Conservation (phyloP, 208 protist species). For the Leishmania gerbilli region DNA sequence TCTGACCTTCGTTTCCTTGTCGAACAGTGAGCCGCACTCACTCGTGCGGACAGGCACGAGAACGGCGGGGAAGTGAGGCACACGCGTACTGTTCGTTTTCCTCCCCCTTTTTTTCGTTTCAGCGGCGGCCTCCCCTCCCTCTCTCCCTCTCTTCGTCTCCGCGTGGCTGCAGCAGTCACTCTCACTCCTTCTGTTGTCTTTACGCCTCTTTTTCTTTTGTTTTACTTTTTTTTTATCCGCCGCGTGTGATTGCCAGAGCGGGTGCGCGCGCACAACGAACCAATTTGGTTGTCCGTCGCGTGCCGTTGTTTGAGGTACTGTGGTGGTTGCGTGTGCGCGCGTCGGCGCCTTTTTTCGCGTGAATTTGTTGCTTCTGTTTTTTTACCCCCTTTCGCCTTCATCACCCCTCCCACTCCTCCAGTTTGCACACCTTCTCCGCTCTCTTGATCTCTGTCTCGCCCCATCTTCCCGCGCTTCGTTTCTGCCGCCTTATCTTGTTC, state of each 20-base stretch:
- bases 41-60: not conserved
- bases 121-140: not conserved
- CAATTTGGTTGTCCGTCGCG: not conserved
- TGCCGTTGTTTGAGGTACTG: not conserved
- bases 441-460: not conserved
- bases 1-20: not conserved
- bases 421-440: not conserved
- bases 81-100: no score
- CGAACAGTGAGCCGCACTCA: not conserved
- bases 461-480: not conserved
- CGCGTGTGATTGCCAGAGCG: not conserved
- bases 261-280: not conserved
- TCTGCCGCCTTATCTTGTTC: not conserved
- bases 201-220: not conserved
- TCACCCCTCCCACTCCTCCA: not conserved
- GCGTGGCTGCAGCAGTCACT: not conserved
- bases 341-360: not conserved
- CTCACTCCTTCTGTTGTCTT: not conserved
- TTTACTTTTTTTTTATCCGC: not conserved
- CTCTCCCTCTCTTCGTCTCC: not conserved
- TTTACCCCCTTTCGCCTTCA: not conserved
- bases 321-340: not conserved
- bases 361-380: not conserved
- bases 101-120: not conserved
- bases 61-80: no score